Percentiles rank a stretch among this genome's conserved stretches.
Evolutionary conservation across 225 moss, liverwort and hornwort species (phyloP).

Genomic region (Marchantia polymorpha): DNA sequence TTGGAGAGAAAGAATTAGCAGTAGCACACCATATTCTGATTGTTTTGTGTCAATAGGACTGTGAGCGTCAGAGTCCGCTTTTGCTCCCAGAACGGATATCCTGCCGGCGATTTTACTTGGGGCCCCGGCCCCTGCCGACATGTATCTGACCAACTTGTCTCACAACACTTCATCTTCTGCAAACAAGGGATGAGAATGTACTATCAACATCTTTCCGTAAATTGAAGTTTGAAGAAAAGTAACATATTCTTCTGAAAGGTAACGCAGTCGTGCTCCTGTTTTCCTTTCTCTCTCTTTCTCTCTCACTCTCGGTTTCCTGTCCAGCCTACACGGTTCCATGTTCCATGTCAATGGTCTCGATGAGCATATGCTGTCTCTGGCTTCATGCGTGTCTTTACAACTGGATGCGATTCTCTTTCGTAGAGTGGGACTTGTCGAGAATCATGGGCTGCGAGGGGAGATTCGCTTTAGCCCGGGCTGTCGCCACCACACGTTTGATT

Average conservation of each 20-base stretch:
- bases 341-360: too few species aligned
- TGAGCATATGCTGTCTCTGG: too few species aligned
- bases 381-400: neutral
- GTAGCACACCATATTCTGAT: slow-evolving; percentile 16
- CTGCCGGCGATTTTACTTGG: slow-evolving; percentile 20
- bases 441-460: neutral
- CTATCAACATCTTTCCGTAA: slow-evolving; percentile 18
- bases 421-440: neutral
- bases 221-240: slow-evolving; percentile 23
- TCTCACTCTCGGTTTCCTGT: neutral
- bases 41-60: slow-evolving; percentile 20
- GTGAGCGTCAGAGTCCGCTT: slow-evolving; percentile 14
- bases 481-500: neutral
- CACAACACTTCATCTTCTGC: slow-evolving; percentile 27
- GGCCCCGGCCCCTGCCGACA: slow-evolving; percentile 24
- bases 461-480: neutral
- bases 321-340: neutral
- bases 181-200: slow-evolving; percentile 26
- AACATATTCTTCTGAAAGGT: slow-evolving; percentile 5
- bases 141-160: slow-evolving; percentile 12
- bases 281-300: too few species aligned
- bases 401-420: neutral
- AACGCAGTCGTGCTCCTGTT: neutral
- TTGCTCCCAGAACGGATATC: slow-evolving; percentile 18
- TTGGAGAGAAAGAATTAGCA: slow-evolving; percentile 21